Evolutionary conservation across 2,329 filamentous ascomycete species (phyloP).

Genomic region (Fusarium gaditjirri): DNA sequence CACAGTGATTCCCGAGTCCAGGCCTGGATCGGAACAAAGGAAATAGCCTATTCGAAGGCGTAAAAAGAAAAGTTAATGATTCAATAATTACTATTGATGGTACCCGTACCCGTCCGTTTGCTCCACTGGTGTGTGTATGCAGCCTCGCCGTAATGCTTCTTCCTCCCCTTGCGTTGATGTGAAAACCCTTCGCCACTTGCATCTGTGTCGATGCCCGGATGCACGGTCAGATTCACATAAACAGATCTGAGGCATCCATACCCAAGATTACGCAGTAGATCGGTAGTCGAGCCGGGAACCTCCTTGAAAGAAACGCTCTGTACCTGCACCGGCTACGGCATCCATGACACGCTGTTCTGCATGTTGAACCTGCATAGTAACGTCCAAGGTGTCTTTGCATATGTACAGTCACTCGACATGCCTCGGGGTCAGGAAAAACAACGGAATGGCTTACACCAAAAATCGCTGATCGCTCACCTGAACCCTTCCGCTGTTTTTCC

Average conservation of each 20-base stretch:
- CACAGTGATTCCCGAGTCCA: background rate
- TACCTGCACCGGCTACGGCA: slow-evolving; percentile 33
- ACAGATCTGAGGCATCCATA: slow-evolving; percentile 8
- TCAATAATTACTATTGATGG: background rate
- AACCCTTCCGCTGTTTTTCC: too few relatives aligned
- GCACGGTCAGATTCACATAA: slow-evolving; percentile 2
- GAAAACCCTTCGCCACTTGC: slow-evolving; percentile 11
- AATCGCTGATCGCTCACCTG: too few relatives aligned
- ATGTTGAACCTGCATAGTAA: slow-evolving; percentile 14
- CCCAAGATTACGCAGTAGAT: slow-evolving; percentile 3
- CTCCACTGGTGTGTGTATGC: background rate
- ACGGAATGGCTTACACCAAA: too few relatives aligned
- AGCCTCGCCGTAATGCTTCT: background rate
- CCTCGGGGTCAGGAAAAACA: too few relatives aligned
- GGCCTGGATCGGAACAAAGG: background rate
- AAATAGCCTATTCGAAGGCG: background rate
- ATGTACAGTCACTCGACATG: background rate
- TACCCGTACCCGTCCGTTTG: background rate
- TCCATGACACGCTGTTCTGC: slow-evolving; percentile 26
- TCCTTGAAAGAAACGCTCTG: slow-evolving; percentile 19
- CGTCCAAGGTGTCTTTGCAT: background rate
- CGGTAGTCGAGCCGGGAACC: slow-evolving; percentile 20
- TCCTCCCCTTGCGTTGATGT: slow-evolving; percentile 14
- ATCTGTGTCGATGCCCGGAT: background rate
- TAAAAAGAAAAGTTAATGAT: slow-evolving; percentile 14